Evolutionary conservation across 2,329 filamentous ascomycete genomes (phyloP).

Genomic region (Blumeria graminis): DNA sequence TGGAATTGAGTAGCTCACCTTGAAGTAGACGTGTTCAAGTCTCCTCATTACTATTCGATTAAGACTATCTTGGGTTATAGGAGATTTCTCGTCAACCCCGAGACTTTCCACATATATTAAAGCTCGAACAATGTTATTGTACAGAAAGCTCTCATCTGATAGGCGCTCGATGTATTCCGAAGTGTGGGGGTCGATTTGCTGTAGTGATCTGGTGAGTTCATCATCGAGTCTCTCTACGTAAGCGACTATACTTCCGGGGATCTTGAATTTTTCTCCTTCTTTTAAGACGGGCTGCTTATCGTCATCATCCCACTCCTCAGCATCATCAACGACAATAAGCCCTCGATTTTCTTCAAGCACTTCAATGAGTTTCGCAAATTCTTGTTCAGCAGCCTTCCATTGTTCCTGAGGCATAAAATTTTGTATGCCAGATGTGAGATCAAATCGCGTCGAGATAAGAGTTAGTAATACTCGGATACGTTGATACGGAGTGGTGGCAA

Average conservation of each 20-base stretch:
- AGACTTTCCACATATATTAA: constrained; percentile 74
- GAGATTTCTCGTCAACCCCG: constrained; percentile 41
- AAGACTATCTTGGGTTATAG: constrained; percentile 60
- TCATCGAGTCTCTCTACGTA: constrained; percentile 90
- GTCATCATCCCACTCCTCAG: constrained; percentile 97
- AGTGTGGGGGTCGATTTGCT: constrained; percentile 93
- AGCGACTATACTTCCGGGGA: constrained; percentile 83
- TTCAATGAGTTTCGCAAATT: constrained; percentile 53
- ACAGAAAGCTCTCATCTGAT: constrained; percentile 70
- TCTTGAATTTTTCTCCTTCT: constrained; percentile 57
- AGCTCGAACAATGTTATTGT: constrained; percentile 75
- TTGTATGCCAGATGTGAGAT: constrained; percentile 56
- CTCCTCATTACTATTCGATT: constrained; percentile 88
- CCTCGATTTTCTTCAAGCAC: constrained; percentile 59
- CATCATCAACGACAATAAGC: constrained; percentile 70
- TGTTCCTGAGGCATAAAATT: constrained; percentile 84
- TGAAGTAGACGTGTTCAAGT: constrained; percentile 96
- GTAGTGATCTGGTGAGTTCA: constrained; percentile 88
- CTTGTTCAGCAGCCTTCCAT: constrained; percentile 84
- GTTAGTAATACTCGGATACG: constrained; percentile 78
- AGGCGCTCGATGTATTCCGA: constrained; percentile 95
- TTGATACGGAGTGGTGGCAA: constrained; percentile 79
- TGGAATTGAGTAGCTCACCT: constrained; percentile 27
- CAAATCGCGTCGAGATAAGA: constrained; percentile 81
- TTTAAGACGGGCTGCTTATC: constrained; percentile 66